Evolutionary conservation across 208 protist species (phyloP).

Genomic region (Trypanosoma scelopori): DNA sequence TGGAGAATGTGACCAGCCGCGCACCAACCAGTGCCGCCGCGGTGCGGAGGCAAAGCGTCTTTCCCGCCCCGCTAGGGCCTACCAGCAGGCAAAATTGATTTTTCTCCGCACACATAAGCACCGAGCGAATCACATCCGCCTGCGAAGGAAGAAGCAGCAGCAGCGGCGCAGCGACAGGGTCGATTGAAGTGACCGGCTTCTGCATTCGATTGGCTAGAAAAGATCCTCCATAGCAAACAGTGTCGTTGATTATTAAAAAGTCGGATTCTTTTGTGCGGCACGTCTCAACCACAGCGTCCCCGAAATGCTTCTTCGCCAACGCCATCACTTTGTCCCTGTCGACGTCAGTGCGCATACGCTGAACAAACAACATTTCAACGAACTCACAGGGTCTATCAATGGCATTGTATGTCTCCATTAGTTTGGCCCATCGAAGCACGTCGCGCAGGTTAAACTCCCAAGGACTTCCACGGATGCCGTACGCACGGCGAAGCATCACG

Average conservation of each 20-base stretch:
- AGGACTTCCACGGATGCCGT: conserved; percentile 92
- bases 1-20: conserved; percentile 94
- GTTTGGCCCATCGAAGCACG: conserved; percentile 97
- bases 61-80: conserved; percentile 95
- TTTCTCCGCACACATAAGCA: conserved; percentile 91
- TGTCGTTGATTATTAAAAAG: conserved; percentile 65
- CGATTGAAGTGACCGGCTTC: not conserved
- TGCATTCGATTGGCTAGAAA: conserved; percentile 32
- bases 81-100: conserved; percentile 96
- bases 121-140: conserved; percentile 59
- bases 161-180: conserved; percentile 30
- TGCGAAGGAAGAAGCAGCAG: conserved; percentile 82
- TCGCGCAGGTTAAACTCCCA: conserved; percentile 99
- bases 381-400: conserved; percentile 51
- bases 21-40: conserved; percentile 92
- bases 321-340: conserved; percentile 47
- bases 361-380: conserved; percentile 82
- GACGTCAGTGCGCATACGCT: conserved; percentile 84
- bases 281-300: conserved; percentile 6
- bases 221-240: conserved; percentile 57
- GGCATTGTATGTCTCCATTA: conserved; percentile 75
- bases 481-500: conserved; percentile 84
- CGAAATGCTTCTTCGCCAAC: conserved; percentile 55
- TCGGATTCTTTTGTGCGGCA: conserved; percentile 34
- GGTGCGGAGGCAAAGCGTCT: conserved; percentile 95